Conservation (phyloP, 2,329 filamentous ascomycete genomes). For the Mycogone perniciosa region DNA sequence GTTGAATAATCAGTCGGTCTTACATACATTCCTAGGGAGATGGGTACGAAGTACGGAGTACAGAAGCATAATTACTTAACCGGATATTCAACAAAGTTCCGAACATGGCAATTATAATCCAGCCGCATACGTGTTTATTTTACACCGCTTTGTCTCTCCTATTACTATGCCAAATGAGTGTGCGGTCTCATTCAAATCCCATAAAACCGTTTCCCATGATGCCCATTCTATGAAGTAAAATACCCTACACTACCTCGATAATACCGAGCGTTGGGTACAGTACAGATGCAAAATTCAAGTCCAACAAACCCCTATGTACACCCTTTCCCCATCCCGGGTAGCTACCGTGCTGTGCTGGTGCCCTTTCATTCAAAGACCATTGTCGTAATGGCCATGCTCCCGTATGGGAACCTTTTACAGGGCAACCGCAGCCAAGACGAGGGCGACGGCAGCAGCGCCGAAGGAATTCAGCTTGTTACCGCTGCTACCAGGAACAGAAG, state of each 20-base stretch:
- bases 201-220: not conserved
- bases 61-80: no score
- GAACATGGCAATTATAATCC: no score
- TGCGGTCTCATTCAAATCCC: not conserved
- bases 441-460: slow-evolving; percentile 25
- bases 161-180: not conserved
- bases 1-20: no score
- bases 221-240: not conserved
- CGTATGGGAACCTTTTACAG: slow-evolving; percentile 18
- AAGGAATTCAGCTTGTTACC: slow-evolving; percentile 25
- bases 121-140: no score
- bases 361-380: not conserved
- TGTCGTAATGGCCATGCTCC: not conserved
- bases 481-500: slow-evolving; percentile 9
- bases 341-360: not conserved
- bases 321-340: not conserved
- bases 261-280: not conserved
- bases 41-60: no score
- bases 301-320: not conserved
- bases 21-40: no score
- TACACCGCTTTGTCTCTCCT: no score
- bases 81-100: no score
- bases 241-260: not conserved
- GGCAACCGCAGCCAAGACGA: slow-evolving; percentile 24
- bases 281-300: not conserved